phyloP scores from a whole-genome alignment of 106 monocot genomes.

The Amphibolis antarctica region DNA sequence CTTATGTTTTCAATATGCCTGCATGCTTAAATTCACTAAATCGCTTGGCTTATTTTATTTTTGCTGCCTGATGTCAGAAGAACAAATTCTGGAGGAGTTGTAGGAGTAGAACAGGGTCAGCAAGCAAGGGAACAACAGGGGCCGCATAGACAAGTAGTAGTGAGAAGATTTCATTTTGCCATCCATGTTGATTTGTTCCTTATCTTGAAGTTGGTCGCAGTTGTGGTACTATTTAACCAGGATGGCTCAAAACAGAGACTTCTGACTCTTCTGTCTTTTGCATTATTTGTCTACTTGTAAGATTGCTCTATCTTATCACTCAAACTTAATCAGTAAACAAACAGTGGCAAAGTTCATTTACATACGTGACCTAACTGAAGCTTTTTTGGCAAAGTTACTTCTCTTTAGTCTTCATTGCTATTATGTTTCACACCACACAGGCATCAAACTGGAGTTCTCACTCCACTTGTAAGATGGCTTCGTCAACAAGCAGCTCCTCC shows the following conservation, averaged over 20 bases:
- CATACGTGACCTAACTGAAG: too few species aligned
- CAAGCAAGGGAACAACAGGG: slow-evolving; percentile 49
- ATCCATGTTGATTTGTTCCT: slow-evolving; percentile 77
- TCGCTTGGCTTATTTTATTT: neutral
- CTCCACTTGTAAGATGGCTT: slow-evolving; percentile 60
- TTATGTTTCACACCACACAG: slow-evolving; percentile 23
- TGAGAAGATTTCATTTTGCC: slow-evolving; percentile 79
- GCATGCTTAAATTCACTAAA: neutral
- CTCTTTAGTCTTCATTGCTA: neutral
- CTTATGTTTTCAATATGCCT: too few species aligned
- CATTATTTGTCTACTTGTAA: slow-evolving; percentile 73
- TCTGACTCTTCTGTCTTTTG: slow-evolving; percentile 59
- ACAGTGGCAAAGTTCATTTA: neutral
- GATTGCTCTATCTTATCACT: slow-evolving; percentile 8
- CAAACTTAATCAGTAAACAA: neutral
- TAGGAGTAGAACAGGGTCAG: slow-evolving; percentile 24
- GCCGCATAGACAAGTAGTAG: slow-evolving; percentile 50
- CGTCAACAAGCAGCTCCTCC: slow-evolving; percentile 33
- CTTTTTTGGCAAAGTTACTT: too few species aligned
- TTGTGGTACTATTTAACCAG: slow-evolving; percentile 74
- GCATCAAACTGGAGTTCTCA: slow-evolving; percentile 82
- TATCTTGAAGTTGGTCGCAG: slow-evolving; percentile 68
- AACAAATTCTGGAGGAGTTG: slow-evolving; percentile 20
- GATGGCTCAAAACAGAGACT: slow-evolving; percentile 81
- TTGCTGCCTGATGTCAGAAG: slow-evolving; percentile 23